Conservation (phyloP, 2,329 filamentous ascomycete species). For the Beauveria pseudobassiana region DNA sequence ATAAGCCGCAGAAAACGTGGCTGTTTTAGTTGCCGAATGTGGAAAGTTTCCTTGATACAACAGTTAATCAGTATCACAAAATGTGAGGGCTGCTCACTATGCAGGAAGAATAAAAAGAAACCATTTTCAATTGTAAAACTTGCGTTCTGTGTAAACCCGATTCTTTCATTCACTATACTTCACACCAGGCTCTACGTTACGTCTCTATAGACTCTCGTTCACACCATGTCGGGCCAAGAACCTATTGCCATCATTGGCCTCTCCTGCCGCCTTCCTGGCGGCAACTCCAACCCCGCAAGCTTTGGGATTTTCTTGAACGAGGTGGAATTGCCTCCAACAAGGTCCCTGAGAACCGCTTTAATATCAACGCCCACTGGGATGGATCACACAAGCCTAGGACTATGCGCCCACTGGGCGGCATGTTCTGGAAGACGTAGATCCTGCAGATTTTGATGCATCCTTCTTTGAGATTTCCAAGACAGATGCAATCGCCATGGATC, state of each 20-base stretch:
- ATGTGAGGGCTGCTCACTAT: not conserved
- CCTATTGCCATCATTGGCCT: conserved; percentile 35
- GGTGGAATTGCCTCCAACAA: conserved; percentile 25
- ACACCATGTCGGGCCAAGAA: conserved; percentile 2
- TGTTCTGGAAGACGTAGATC: conserved; percentile 3
- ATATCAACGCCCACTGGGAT: not conserved
- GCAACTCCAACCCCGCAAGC: conserved; percentile 21
- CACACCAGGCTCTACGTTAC: not conserved
- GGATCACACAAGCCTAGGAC: conserved; percentile 3
- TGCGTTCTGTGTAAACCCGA: not conserved
- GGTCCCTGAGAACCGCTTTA: conserved; percentile 13
- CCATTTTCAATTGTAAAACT: not conserved
- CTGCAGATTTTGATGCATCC: not conserved
- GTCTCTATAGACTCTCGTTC: not conserved
- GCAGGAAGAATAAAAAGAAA: not conserved
- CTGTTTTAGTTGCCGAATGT: not conserved
- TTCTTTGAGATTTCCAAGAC: conserved; percentile 5
- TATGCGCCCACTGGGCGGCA: not conserved
- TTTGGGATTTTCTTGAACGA: conserved; percentile 30
- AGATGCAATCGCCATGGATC: not conserved
- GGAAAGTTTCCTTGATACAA: not conserved
- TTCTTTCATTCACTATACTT: not conserved
- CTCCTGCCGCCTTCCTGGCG: conserved; percentile 35
- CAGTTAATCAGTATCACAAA: not conserved
- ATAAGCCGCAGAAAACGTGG: not conserved